Evolutionary conservation across 139 green algal genomes (phyloP), one percentile per base, ranked within the genome.

Genomic region (Chlorella sp.): DNA sequence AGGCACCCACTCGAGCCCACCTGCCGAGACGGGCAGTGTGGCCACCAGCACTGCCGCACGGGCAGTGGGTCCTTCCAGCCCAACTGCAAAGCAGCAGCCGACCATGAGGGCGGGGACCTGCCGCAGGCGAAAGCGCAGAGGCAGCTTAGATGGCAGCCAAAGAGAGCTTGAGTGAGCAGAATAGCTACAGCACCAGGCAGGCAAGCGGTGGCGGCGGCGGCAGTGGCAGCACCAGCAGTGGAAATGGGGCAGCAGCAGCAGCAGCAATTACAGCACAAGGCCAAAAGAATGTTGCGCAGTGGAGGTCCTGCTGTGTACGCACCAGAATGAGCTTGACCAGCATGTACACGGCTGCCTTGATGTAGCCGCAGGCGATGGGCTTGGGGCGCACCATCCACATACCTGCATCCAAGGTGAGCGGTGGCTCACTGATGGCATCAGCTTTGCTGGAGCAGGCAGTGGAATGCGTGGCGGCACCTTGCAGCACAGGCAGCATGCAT

Each of bases 311-410:
- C n/a, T n/a, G n/a, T n/a, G n/a, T n/a, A 9, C 44, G 44, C 55
- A 89, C 76, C 63, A 90, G 71, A 21, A 90, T 44, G 23, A 88
- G 68, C 41, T 90, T 90, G 25, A 90, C 41, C 12, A 82, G 23
- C 84, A 90, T 89, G 64, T 87, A 90, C 18, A 75, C 26, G 16
- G 64, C 67, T n/a, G 85, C 86, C 44, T 72, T 7, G 1, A 80
- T 16, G 30, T 38, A 65, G 5, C 84, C 85, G n/a, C 26, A 70
- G 32, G 84, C 60, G 15, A 89, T 30, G 18, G 84, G 84, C 38
- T 72, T 74, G 32, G 62, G 89, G 23, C 65, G 60, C 36, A 87
- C 26, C 60, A 87, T 65, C 70, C 82, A 89, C 60, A 89, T 89
- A 25, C 85, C 86, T 38, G 55, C 76, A 7, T 51, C 6, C 9